Percentiles rank a stretch among this genome's conserved stretches.
Evolutionary conservation across 2,329 filamentous ascomycete genomes (phyloP).

Genomic region (Pseudocercospora crystallina): DNA sequence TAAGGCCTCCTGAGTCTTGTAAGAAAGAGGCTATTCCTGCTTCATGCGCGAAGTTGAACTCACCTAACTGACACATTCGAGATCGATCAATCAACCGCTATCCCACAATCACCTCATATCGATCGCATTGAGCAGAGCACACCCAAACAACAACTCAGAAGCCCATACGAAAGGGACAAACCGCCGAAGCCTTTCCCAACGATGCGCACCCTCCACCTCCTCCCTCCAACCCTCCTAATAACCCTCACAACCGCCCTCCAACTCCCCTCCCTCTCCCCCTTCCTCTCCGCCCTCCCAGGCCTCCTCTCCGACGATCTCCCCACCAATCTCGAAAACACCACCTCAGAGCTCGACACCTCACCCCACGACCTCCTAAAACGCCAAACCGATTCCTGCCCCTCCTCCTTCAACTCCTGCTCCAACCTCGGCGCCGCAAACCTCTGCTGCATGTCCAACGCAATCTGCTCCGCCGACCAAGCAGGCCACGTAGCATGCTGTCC

Average conservation of each 20-base stretch:
- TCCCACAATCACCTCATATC: neutral
- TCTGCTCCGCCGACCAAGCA: constrained; percentile 57
- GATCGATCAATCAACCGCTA: too few species aligned
- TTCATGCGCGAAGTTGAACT: too few species aligned
- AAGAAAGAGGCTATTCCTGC: too few species aligned
- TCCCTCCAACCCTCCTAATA: constrained; percentile 17
- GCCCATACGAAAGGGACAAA: neutral
- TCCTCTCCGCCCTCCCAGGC: constrained; percentile 32
- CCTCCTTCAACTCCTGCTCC: constrained; percentile 53
- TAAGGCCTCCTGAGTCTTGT: too few species aligned
- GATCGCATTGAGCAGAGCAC: neutral
- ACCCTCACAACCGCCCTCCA: constrained; percentile 25
- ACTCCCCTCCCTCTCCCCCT: constrained; percentile 30
- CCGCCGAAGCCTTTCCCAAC: neutral
- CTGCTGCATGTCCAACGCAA: constrained; percentile 56
- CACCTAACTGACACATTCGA: too few species aligned
- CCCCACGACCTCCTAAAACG: constrained; percentile 38
- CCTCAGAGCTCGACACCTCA: too few species aligned
- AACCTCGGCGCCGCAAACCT: constrained; percentile 53
- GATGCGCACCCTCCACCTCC: constrained; percentile 22
- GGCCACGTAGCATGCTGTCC: constrained; percentile 64
- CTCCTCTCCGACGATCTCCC: constrained; percentile 24
- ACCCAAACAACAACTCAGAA: neutral
- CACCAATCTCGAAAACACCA: constrained; percentile 19
- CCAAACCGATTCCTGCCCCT: constrained; percentile 47